Base-by-base conservation (phyloP, 768 basidiomycete species). In the Lactifluus subvellereus region DNA sequence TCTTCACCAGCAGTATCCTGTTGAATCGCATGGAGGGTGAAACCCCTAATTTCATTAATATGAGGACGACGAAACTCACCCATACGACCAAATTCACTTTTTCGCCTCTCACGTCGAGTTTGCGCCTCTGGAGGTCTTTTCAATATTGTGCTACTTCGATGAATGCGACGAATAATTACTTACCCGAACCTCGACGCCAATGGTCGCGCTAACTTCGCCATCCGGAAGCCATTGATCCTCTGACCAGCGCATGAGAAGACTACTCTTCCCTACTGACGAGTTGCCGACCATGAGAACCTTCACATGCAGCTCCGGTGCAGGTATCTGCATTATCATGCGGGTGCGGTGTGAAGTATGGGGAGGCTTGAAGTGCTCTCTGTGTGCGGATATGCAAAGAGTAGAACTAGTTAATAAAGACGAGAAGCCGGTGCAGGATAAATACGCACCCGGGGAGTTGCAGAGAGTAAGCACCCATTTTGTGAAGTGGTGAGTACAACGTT, bases 1-100 rank as follows among this genome's bases (percentile, higher is more conserved):
- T 99, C 97, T 74, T 98, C 94, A 0, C 96, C 95, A 51, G 95
- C 92, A 0, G 94, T 96, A 69, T 96, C 93, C 92, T 94, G 69
- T 32, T 10, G 4, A 2, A 3, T n/a, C 8, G 7, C 45, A 13
- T 47, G 11, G 27, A 27, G 3, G 27, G 27, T 27, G 27, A 27
- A 27, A 1, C 27, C 27, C 27, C 27, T 27, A 27, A 27, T 27
- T 27, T 13, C 8, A 47, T 7, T 2, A 27, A 27, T 22, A 7
- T 18, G 5, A 43, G 16, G 1, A 27, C 14, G 18, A 50, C 4
- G 33, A 27, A 30, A 74, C 87, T 63, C 69, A 96, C 95, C 96
- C 96, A 98, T 74, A 98, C 95, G 60, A 89, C 92, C 13, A 99
- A 78, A 75, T 98, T 98, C 67, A 91, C 89, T 70, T 84, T 90